These are phyloP conservation scores for Taphrina sp. DNA, from an alignment of 1,139 yeast genomes.

Conservation along the genomic window DNA sequence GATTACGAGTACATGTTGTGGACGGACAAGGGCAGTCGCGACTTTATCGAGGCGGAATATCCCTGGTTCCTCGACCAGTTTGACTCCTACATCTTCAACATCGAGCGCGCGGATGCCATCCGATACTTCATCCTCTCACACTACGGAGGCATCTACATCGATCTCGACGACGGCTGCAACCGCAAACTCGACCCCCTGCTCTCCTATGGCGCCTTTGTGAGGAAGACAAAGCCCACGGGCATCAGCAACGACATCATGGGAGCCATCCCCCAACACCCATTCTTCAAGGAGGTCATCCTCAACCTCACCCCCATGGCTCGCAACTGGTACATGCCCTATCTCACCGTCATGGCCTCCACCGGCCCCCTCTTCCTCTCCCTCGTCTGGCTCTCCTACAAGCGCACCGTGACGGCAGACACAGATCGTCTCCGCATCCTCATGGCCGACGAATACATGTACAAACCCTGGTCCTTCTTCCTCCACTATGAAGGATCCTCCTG, in stretches of 20 bases:
- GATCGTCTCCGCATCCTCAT: conserved; percentile 39
- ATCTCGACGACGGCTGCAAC: conserved; percentile 80
- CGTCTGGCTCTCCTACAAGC: conserved; percentile 72
- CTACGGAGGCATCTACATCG: conserved; percentile 88
- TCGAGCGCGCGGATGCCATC: conserved; percentile 90
- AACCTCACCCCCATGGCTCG: conserved; percentile 55
- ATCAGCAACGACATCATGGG: conserved; percentile 94
- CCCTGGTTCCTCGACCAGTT: conserved; percentile 83
- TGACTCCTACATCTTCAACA: conserved; percentile 74
- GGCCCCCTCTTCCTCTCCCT: conserved; percentile 87
- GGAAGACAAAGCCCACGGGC: conserved; percentile 88
- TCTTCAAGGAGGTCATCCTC: conserved; percentile 68
- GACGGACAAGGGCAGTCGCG: conserved; percentile 84
- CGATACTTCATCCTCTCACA: conserved; percentile 79
- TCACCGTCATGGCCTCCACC: conserved; percentile 90
- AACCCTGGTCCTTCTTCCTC: conserved; percentile 38
- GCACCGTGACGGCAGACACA: conserved; percentile 34
- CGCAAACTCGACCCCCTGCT: conserved; percentile 74
- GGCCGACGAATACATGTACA: conserved; percentile 38
- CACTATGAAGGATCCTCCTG: conserved; percentile 40
- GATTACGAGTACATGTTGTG: conserved; percentile 84
- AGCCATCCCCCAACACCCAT: conserved; percentile 79
- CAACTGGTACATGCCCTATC: conserved; percentile 79
- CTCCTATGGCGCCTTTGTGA: conserved; percentile 76
- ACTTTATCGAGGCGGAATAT: conserved; percentile 71